A percentile compares a stretch with the other conserved stretches of the same genome.
These are phyloP conservation scores for Rosa persica DNA, from an alignment of 306 rosid genomes.

Conservation along the genomic window DNA sequence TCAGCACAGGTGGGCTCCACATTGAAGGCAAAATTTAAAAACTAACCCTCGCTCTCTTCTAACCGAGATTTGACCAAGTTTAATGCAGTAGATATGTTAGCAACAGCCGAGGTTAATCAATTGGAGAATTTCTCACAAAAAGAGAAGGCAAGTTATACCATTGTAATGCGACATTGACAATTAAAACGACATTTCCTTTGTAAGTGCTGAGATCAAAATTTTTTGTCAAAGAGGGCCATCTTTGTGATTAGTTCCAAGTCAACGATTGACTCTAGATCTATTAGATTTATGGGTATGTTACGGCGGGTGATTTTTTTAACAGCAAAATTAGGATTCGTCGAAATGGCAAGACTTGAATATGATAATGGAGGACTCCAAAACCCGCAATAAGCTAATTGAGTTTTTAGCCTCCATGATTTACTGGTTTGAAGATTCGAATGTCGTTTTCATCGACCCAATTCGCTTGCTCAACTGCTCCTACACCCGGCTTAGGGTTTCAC, in stretches of 20 bases:
- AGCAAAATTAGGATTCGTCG: not conserved
- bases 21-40: too few relatives aligned
- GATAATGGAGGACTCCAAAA: conserved; percentile 31
- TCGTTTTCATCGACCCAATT: conserved; percentile 72
- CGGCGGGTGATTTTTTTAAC: not conserved
- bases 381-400: conserved; percentile 21
- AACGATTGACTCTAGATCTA: too few relatives aligned
- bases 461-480: conserved; percentile 71
- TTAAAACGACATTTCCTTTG: too few relatives aligned
- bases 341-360: not conserved
- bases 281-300: not conserved
- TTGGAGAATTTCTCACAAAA: too few relatives aligned
- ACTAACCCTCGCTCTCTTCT: too few relatives aligned
- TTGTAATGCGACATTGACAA: too few relatives aligned
- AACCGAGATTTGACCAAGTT: too few relatives aligned
- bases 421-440: conserved; percentile 41
- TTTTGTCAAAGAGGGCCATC: not conserved
- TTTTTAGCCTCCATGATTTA: conserved; percentile 55
- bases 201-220: too few relatives aligned
- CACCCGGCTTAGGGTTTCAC: conserved; percentile 59
- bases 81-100: too few relatives aligned
- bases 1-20: too few relatives aligned
- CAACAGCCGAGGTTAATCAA: too few relatives aligned
- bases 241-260: not conserved
- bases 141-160: too few relatives aligned